These are phyloP conservation scores for Ramularia endophylla DNA, from an alignment of 2,329 filamentous ascomycete species.

Conservation along the genomic window DNA sequence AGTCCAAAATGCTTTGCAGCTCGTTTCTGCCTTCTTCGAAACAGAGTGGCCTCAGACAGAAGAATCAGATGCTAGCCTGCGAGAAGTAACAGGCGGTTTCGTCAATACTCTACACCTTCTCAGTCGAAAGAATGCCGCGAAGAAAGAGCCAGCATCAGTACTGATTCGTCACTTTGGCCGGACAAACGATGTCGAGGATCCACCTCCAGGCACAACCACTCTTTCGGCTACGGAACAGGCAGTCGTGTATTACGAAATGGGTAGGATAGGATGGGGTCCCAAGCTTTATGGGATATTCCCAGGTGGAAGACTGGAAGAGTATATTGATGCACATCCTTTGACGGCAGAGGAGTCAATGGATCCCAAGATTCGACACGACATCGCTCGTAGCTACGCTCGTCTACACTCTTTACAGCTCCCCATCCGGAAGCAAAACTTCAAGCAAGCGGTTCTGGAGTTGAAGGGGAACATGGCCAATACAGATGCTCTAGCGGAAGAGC, in stretches of 20 bases:
- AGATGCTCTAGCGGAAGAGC: not conserved
- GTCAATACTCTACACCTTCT: conserved; percentile 8
- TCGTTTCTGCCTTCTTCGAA: conserved; percentile 6
- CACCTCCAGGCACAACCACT: conserved; percentile 2
- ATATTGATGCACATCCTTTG: conserved; percentile 5
- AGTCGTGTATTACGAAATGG: conserved; percentile 7
- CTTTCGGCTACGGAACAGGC: conserved; percentile 8
- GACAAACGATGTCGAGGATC: conserved; percentile 5
- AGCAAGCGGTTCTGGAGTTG: not conserved
- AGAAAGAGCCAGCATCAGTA: conserved; percentile 1
- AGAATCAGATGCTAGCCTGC: not conserved
- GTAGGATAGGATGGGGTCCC: conserved; percentile 8
- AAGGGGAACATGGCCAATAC: not conserved
- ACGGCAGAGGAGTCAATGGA: conserved; percentile 3
- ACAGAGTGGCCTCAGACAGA: conserved; percentile 7
- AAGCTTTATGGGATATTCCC: conserved; percentile 3
- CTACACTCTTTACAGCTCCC: conserved; percentile 8
- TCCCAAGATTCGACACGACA: conserved; percentile 1
- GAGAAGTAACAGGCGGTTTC: conserved; percentile 5
- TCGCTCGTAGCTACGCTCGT: conserved; percentile 7
- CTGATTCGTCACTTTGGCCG: conserved; percentile 11
- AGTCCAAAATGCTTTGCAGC: conserved; percentile 1
- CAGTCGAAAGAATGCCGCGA: not conserved
- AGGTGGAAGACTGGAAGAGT: conserved; percentile 10
- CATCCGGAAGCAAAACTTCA: conserved; percentile 1